phyloP scores from a whole-genome alignment of 2,329 filamentous ascomycete species.

The Aspergillus eucalypticola region DNA sequence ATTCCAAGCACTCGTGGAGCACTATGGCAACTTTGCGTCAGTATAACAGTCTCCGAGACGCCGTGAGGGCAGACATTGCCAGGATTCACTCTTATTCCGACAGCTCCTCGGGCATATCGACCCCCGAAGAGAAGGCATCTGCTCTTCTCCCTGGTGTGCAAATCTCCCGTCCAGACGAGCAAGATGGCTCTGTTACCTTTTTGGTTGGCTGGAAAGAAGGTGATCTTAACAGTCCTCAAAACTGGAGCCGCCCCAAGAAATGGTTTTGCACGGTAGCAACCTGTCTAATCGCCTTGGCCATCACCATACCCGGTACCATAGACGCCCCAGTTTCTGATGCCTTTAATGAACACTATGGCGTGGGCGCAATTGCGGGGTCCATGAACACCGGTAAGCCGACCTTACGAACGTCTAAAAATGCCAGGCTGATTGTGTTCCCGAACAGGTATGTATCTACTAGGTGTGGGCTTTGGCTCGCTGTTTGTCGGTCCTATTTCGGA shows the following conservation, averaged over 20 bases:
- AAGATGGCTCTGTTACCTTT: background rate
- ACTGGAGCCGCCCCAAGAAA: background rate
- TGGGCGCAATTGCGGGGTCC: background rate
- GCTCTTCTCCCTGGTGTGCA: background rate
- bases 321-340: background rate
- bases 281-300: constrained; percentile 1
- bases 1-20: background rate
- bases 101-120: constrained; percentile 1
- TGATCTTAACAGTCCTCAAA: background rate
- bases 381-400: background rate
- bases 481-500: constrained; percentile 4
- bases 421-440: too few relatives aligned
- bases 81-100: background rate
- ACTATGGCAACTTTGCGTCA: constrained; percentile 3
- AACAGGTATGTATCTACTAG: constrained; percentile 2
- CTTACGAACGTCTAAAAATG: too few relatives aligned
- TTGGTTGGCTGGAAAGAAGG: background rate
- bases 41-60: background rate
- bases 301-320: constrained; percentile 1
- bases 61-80: background rate
- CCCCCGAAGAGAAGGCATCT: background rate
- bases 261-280: constrained; percentile 2
- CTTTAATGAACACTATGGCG: constrained; percentile 1
- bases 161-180: background rate
- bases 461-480: constrained; percentile 1